A percentile compares a stretch with the other conserved stretches of the same genome.
Conservation (phyloP, 352 stramenopile genomes). For the Phytophthora aleatoria region DNA sequence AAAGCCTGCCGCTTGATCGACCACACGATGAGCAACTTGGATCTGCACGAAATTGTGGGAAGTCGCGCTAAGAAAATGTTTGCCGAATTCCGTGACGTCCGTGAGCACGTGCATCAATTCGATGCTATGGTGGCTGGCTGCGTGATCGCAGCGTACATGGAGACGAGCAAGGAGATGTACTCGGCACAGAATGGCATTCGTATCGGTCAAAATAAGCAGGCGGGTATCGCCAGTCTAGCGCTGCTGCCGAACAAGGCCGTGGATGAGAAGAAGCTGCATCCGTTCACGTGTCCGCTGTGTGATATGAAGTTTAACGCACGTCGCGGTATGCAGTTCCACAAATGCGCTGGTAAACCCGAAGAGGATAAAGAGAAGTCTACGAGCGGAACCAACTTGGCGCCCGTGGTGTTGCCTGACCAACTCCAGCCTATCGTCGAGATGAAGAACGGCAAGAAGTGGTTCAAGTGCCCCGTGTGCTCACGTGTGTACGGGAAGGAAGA, state of each 20-base stretch:
- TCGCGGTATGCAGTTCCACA: slow-evolving; percentile 87
- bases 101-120: slow-evolving; percentile 95
- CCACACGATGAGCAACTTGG: slow-evolving; percentile 94
- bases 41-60: slow-evolving; percentile 95
- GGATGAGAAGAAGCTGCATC: slow-evolving; percentile 89
- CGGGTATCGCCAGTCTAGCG: slow-evolving; percentile 48
- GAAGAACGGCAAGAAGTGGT: slow-evolving; percentile 85
- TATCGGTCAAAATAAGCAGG: slow-evolving; percentile 63
- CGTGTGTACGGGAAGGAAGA: slow-evolving; percentile 83
- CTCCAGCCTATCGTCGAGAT: slow-evolving; percentile 74
- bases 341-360: slow-evolving; percentile 61
- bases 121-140: slow-evolving; percentile 91
- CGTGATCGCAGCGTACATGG: slow-evolving; percentile 87
- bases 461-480: slow-evolving; percentile 82
- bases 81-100: slow-evolving; percentile 95
- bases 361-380: slow-evolving; percentile 37
- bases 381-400: slow-evolving; percentile 46
- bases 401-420: slow-evolving; percentile 71
- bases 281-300: slow-evolving; percentile 79
- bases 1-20: slow-evolving; percentile 88
- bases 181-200: slow-evolving; percentile 78
- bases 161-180: slow-evolving; percentile 89
- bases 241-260: slow-evolving; percentile 76
- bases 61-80: slow-evolving; percentile 96
- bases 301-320: slow-evolving; percentile 89